These are phyloP conservation scores for Schizosaccharomyces lindneri DNA, from an alignment of 805 yeast genomes.

Conservation along the genomic window DNA sequence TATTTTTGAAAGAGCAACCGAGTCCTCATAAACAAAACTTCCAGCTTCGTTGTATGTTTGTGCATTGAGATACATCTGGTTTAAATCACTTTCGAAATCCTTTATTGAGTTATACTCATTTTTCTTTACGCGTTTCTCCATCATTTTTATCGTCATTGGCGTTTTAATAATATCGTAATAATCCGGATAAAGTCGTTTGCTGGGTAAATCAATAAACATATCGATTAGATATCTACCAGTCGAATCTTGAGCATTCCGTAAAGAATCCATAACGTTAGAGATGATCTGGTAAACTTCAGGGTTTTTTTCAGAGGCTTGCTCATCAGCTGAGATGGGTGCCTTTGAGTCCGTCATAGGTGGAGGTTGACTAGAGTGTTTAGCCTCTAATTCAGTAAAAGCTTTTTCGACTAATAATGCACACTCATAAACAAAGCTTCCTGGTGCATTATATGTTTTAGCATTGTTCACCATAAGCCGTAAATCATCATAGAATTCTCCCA, in stretches of 20 bases:
- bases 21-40: slow-evolving; percentile 47
- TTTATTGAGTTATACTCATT: slow-evolving; percentile 10
- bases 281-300: neutral
- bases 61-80: slow-evolving; percentile 55
- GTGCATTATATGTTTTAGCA: slow-evolving; percentile 38
- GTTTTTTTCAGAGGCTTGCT: neutral
- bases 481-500: slow-evolving; percentile 55
- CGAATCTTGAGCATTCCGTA: slow-evolving; percentile 22
- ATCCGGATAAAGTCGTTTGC: slow-evolving; percentile 48
- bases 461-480: slow-evolving; percentile 50
- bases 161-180: slow-evolving; percentile 45
- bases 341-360: neutral
- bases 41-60: slow-evolving; percentile 50
- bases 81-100: slow-evolving; percentile 32
- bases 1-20: slow-evolving; percentile 25
- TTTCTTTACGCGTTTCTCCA: slow-evolving; percentile 11
- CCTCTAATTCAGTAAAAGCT: slow-evolving; percentile 20
- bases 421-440: slow-evolving; percentile 30
- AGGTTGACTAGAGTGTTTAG: neutral
- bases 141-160: slow-evolving; percentile 48
- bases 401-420: slow-evolving; percentile 42
- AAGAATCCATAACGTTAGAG: slow-evolving; percentile 14
- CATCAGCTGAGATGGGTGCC: neutral
- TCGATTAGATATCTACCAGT: slow-evolving; percentile 13
- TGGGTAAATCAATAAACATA: slow-evolving; percentile 43